phyloP scores from a whole-genome alignment of 1,284 basidiomycete species.

The Apiotrichum akiyoshidainum region DNA sequence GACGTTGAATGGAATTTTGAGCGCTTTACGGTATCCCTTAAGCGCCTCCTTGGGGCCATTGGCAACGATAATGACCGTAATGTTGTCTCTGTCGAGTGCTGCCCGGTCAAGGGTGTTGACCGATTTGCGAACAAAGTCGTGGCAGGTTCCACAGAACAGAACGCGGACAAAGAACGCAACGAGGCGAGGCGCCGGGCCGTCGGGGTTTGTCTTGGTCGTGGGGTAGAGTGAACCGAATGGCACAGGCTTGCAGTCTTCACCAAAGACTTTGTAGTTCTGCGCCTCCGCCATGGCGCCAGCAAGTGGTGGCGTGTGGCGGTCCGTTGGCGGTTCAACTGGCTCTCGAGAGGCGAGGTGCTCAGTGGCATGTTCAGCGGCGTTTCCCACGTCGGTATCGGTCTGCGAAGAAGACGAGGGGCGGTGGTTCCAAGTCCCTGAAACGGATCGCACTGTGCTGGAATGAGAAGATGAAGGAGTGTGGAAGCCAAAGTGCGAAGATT shows the following conservation, averaged over 20 bases:
- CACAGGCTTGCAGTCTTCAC: conserved; percentile 35
- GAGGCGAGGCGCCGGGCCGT: conserved; percentile 13
- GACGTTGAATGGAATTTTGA: conserved; percentile 22
- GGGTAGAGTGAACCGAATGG: conserved; percentile 34
- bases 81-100: conserved; percentile 35
- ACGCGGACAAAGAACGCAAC: conserved; percentile 45
- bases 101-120: conserved; percentile 37
- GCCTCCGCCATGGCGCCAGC: not conserved
- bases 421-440: too few relatives aligned
- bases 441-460: too few relatives aligned
- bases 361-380: not conserved
- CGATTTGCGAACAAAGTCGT: conserved; percentile 45
- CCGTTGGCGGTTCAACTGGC: not conserved
- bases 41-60: conserved; percentile 47
- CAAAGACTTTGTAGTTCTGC: conserved; percentile 13
- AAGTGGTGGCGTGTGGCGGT: not conserved
- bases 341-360: not conserved
- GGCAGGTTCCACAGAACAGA: conserved; percentile 49
- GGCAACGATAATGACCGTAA: conserved; percentile 41
- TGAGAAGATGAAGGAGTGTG: too few relatives aligned
- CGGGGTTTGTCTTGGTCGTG: not conserved
- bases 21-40: conserved; percentile 43
- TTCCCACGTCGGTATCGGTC: not conserved
- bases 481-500: too few relatives aligned
- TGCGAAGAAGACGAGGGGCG: too few relatives aligned